Evolutionary conservation across 768 basidiomycete species (phyloP).

Genomic region (Gelatoporia subvermispora): DNA sequence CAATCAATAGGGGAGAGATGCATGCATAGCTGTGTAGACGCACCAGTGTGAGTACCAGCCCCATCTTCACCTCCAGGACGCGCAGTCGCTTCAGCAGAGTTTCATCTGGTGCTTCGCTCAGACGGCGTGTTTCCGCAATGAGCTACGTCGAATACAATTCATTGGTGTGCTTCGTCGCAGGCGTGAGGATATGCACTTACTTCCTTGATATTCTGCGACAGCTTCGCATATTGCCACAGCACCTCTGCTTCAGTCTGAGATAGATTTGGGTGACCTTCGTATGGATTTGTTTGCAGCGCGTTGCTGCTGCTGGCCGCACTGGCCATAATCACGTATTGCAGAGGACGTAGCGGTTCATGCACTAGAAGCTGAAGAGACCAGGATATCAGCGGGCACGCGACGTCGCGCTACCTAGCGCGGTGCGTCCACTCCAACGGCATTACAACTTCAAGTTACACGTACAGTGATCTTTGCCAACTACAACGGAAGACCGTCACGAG

Average conservation of each 20-base stretch:
- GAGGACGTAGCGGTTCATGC: neutral
- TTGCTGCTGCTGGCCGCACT: slow-evolving; percentile 24
- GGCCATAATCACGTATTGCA: neutral
- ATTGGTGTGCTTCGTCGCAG: neutral
- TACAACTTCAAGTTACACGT: too few relatives aligned
- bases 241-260: slow-evolving; percentile 70
- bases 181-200: slow-evolving; percentile 33
- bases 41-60: slow-evolving; percentile 88
- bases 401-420: neutral
- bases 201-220: slow-evolving; percentile 73
- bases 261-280: slow-evolving; percentile 64
- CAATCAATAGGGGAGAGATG: neutral
- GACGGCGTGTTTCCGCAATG: slow-evolving; percentile 57
- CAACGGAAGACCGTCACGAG: too few relatives aligned
- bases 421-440: too few relatives aligned
- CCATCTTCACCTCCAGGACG: slow-evolving; percentile 89
- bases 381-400: too few relatives aligned
- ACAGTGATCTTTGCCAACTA: too few relatives aligned
- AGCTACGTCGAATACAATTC: slow-evolving; percentile 36
- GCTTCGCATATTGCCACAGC: slow-evolving; percentile 90
- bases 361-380: neutral
- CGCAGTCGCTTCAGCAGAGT: slow-evolving; percentile 71
- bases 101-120: slow-evolving; percentile 76
- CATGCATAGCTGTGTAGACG: slow-evolving; percentile 19
- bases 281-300: slow-evolving; percentile 62